Base-by-base conservation (phyloP, 768 basidiomycete genomes). In the Russula dissimulans region DNA sequence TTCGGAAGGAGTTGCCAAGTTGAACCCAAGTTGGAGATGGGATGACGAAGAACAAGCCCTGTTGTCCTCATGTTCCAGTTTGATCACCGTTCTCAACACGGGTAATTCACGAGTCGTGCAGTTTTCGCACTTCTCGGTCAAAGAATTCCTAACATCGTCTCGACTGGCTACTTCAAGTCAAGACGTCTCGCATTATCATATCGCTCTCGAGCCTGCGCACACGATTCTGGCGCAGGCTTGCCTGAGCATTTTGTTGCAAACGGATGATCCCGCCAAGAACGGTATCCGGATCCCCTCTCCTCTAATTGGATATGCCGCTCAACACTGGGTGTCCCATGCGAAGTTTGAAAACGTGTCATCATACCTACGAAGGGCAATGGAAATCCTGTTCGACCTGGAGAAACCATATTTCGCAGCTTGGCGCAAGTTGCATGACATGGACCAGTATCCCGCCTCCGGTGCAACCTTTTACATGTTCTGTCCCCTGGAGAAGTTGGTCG, bases 71-170 rank as follows among this genome's bases (percentile, higher is more conserved):
- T 57, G 50, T 29, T 46, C 50, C 11, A 52, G 43, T 31, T 46
- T 52, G n/a, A 39, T 57, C 41, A 12, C 42, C 17, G 34, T 50
- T 15, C 31, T 50, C 47, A 2, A 44, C 29, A 3, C 4, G 1
- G 17, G 11, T 12, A 0, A 36, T 46, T 45, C n/a, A 3, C 57
- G 36, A 5, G n/a, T 59, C 0, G 50, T 48, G 10, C 50, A 59
- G 18, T 52, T 59, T 10, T 51, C 57, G 1, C 57, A 59, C 9
- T 36, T 59, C 2, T 45, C 57, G 15, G 43, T 59, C n/a, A 51
- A 59, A 31, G 50, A 59, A 11, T 59, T 45, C 14, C 29, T 59
- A 7, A 53, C 50, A 4, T 59, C 50, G 8, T 1, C 36, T 52
- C 43, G 50, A 6, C 43, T 59, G 11, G 15, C 43, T 14, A 17